Percentiles rank a stretch among this genome's conserved stretches.
Conservation (phyloP, 352 stramenopile species). For the Phytophthora aleatoria region DNA sequence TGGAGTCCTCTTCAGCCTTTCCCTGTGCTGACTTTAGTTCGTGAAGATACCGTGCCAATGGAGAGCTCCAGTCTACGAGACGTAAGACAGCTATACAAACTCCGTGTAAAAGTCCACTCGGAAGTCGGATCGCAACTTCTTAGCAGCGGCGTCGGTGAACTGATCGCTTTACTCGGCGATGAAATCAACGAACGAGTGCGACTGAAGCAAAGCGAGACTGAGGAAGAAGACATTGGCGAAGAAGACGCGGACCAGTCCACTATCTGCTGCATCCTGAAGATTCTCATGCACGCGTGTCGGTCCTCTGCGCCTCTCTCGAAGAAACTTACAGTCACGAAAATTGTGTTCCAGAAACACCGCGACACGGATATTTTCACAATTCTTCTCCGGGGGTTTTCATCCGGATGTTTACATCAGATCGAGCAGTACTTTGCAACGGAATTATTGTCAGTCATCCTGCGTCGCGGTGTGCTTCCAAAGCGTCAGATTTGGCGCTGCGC, state of each 20-base stretch:
- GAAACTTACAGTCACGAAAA: constrained; percentile 48
- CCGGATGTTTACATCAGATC: constrained; percentile 38
- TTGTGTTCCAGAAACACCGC: constrained; percentile 27
- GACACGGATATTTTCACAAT: constrained; percentile 53
- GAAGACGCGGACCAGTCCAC: constrained; percentile 73
- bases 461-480: constrained; percentile 55
- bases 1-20: constrained; percentile 64
- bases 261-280: constrained; percentile 75
- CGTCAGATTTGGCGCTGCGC: constrained; percentile 57
- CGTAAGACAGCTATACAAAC: constrained; percentile 59
- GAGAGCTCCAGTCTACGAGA: constrained; percentile 22
- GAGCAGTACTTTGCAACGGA: constrained; percentile 75
- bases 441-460: constrained; percentile 64
- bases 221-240: constrained; percentile 44
- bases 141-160: constrained; percentile 48
- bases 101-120: constrained; percentile 73
- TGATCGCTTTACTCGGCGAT: constrained; percentile 53
- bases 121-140: constrained; percentile 69
- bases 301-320: constrained; percentile 68
- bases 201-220: constrained; percentile 27
- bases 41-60: constrained; percentile 15
- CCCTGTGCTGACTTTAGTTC: constrained; percentile 52
- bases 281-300: constrained; percentile 66
- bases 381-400: constrained; percentile 37
- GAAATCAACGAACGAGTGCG: constrained; percentile 48